Evolutionary conservation across 176 grass and related monocot species (phyloP), one percentile per base, ranked within the genome.

Genomic region (Aegilops speltoides): DNA sequence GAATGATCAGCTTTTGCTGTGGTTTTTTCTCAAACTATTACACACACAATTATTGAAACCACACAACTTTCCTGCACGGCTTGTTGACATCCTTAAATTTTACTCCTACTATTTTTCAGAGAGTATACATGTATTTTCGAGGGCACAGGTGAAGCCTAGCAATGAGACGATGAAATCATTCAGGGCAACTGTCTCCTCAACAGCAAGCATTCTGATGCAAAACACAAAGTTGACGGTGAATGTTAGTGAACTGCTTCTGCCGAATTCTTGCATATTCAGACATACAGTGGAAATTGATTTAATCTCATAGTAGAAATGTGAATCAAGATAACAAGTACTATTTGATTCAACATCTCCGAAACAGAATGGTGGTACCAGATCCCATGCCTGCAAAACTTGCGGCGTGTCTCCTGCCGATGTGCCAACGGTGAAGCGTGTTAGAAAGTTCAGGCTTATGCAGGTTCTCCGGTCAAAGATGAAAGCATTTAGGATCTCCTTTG

Each of bases 51-150:
- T 64, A 11, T 33, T 68, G 20, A 36, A 25, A 13, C 17, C 17
- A 28, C 7, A 24, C 29, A 59, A 38, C 38, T 16, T 19, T 5
- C 25, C 36, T 32, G 65, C 14, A 4, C 68, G 38, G 15, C 50
- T 78, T 1, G 6, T 25, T 68, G 59, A 66, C 64, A 61, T 48
- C 20, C 41, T 83, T 65, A 20, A 43, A 38, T 45, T 59, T 61
- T 68, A 17, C 48, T 52, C 48, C 5, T 32, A 16, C 64, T 70
- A 50, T 36, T 79, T 64, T 89, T 80, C 85, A 91, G 89, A 91
- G 76, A 88, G 85, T 91, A 20, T 91, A 91, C 73, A 76, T 83
- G 67, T 89, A 89, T 68, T 94, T 94, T 68, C 87, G 93, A 88
- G 93, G 93, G 24, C 82, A 87, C 45, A 74, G 73, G 64, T 94